Conservation (phyloP, 2,329 filamentous ascomycete genomes). For the Lachnellula suecica region DNA sequence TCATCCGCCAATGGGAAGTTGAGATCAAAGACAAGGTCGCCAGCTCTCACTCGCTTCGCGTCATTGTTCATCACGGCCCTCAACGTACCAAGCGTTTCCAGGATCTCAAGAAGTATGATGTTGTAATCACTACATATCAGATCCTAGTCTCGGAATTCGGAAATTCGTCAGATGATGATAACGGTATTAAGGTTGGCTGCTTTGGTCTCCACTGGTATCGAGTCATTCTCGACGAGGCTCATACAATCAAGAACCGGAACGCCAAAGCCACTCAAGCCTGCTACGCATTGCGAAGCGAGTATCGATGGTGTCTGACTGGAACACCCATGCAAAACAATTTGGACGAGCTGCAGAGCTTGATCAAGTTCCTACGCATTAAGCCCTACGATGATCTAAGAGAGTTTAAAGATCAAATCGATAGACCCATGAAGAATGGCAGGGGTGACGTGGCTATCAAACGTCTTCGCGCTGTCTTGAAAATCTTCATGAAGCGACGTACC, state of each 20-base stretch:
- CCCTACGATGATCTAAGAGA: conserved; percentile 83
- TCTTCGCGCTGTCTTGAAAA: conserved; percentile 79
- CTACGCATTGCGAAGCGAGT: conserved; percentile 80
- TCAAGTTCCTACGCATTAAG: conserved; percentile 88
- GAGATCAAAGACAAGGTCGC: conserved; percentile 85
- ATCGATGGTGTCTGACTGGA: conserved; percentile 93
- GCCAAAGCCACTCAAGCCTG: conserved; percentile 93
- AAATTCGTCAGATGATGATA: conserved; percentile 59
- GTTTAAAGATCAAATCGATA: conserved; percentile 91
- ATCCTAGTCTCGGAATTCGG: conserved; percentile 90
- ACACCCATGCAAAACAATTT: conserved; percentile 99
- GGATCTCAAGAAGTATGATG: conserved; percentile 81
- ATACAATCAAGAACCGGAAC: conserved; percentile 97
- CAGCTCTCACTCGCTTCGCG: conserved; percentile 67
- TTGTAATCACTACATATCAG: conserved; percentile 96
- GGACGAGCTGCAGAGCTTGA: conserved; percentile 90
- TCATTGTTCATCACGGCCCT: conserved; percentile 89
- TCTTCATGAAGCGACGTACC: conserved; percentile 98
- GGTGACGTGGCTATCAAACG: conserved; percentile 87
- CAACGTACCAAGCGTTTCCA: conserved; percentile 76
- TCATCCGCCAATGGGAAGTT: conserved; percentile 96
- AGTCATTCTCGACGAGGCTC: conserved; percentile 92
- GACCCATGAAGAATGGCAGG: conserved; percentile 84
- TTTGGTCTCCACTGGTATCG: conserved; percentile 95
- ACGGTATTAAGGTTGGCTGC: conserved; percentile 72